Evolutionary conservation across 148 eudicot species (phyloP).

Genomic region (Mesembryanthemum crystallinum): DNA sequence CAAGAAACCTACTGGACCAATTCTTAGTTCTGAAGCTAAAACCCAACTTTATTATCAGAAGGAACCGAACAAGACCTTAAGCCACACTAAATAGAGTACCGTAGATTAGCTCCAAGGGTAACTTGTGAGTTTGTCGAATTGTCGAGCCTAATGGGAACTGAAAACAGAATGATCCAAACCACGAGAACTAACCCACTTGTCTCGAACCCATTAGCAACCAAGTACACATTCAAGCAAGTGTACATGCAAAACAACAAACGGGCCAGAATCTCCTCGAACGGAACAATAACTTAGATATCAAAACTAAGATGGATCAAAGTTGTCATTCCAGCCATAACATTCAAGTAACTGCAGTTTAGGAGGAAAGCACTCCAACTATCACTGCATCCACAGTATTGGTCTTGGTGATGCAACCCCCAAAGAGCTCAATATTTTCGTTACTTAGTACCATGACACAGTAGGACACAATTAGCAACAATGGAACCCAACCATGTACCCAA

Average conservation of each 20-base stretch:
- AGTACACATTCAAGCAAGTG: neutral
- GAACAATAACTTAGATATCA: slow-evolving; percentile 8
- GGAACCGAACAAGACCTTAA: slow-evolving; percentile 7
- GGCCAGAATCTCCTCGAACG: slow-evolving; percentile 20
- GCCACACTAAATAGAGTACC: slow-evolving; percentile 10
- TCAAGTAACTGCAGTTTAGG: slow-evolving; percentile 27
- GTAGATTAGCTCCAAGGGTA: slow-evolving; percentile 7
- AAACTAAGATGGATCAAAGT: slow-evolving; percentile 15
- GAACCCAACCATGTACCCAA: slow-evolving; percentile 35
- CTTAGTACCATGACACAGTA: slow-evolving; percentile 23
- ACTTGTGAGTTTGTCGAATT: neutral
- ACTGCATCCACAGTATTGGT: slow-evolving; percentile 22
- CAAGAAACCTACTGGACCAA: neutral
- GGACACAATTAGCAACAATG: slow-evolving; percentile 32
- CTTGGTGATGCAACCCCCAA: slow-evolving; percentile 29
- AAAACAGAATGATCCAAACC: neutral
- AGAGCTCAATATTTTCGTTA: slow-evolving; percentile 23
- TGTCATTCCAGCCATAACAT: slow-evolving; percentile 24
- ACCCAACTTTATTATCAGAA: neutral
- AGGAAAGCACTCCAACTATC: slow-evolving; percentile 24
- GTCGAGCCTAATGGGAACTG: slow-evolving; percentile 10
- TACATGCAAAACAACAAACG: slow-evolving; percentile 15
- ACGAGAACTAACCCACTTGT: slow-evolving; percentile 17
- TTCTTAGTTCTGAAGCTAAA: neutral
- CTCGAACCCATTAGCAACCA: neutral